Base-by-base conservation (phyloP, 306 rosid species). In the Purshia tridentata region DNA sequence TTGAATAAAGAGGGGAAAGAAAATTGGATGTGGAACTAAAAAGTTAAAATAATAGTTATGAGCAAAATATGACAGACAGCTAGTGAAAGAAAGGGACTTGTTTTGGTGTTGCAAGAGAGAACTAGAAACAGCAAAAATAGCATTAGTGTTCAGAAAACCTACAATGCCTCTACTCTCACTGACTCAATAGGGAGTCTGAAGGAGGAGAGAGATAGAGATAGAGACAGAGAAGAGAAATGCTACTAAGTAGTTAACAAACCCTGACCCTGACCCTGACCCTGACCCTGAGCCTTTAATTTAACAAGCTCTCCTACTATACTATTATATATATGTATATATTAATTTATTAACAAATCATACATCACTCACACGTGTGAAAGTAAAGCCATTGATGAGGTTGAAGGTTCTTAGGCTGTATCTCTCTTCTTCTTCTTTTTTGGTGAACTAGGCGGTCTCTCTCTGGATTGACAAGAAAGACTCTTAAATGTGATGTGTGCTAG, bases 291-390 rank as follows among this genome's bases (percentile, higher is more conserved):
- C 72, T 77, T 65, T 71, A 77, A 79, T 58, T 76, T 52, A 74
- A 79, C 77, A 59, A 76, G 84, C 72, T 55, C 37, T 63, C n/a
- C n/a, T n/a, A n/a, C n/a, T n/a, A n/a, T 12, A 4, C 73, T 76
- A 61, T 65, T 64, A 57, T 51, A 29, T 29, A 29, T 29, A 29
- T 29, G 35, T 29, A 29, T 29, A 29, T 1, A 29, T 29, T 29
- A 29, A 29, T 29, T 29, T 29, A 29, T 42, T 53, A 76, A 76
- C 71, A 60, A 74, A 65, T 67, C 82, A 77, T 80, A 76, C 76
- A 42, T 74, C 80, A 72, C 74, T 87, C 90, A 46, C 97, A 88
- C 90, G 90, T 86, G 97, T 86, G 93, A 75, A 83, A 81, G 80
- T 78, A 81, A 84, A 16, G 58, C 35, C 35, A 29, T 8, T 53